Evolutionary conservation across 2,329 filamentous ascomycete species (phyloP).

Genomic region (Alternaria arbusti): DNA sequence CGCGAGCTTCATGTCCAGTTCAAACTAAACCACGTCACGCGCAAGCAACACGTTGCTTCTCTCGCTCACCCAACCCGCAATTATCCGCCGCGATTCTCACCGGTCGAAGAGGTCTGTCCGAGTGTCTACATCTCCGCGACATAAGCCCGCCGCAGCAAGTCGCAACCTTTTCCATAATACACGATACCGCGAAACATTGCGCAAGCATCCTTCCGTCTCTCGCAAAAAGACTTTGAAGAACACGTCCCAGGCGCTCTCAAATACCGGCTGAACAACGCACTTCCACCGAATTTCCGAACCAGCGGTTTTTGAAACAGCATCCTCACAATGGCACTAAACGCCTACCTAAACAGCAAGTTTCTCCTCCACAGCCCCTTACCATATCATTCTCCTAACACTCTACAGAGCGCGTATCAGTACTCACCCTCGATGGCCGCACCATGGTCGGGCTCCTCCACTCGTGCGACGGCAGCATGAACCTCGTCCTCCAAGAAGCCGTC

Average conservation of each 20-base stretch:
- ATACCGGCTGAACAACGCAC: not conserved
- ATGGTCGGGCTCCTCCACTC: conserved; percentile 76
- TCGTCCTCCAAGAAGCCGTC: conserved; percentile 81
- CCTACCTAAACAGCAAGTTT: conserved; percentile 51
- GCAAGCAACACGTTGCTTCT: not conserved
- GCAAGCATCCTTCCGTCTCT: not conserved
- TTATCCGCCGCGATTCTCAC: too few species aligned
- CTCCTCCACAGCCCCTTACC: not conserved
- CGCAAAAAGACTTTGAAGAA: not conserved
- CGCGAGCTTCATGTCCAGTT: not conserved
- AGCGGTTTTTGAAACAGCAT: not conserved
- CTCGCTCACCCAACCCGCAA: not conserved
- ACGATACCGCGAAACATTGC: not conserved
- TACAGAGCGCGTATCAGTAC: conserved; percentile 85
- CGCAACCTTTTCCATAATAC: not conserved
- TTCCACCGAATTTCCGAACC: not conserved
- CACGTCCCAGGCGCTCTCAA: fast-evolving
- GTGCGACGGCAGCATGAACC: conserved; percentile 90
- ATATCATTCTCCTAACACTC: conserved; percentile 7
- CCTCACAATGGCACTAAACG: conserved; percentile 50
- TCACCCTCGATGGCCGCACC: conserved; percentile 91
- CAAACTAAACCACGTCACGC: not conserved
- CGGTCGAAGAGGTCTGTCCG: not conserved
- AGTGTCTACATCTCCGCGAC: too few species aligned
- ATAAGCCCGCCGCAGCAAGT: not conserved